Base-by-base conservation (phyloP, 495 filamentous ascomycete genomes). In the Xylaria intraflava region DNA sequence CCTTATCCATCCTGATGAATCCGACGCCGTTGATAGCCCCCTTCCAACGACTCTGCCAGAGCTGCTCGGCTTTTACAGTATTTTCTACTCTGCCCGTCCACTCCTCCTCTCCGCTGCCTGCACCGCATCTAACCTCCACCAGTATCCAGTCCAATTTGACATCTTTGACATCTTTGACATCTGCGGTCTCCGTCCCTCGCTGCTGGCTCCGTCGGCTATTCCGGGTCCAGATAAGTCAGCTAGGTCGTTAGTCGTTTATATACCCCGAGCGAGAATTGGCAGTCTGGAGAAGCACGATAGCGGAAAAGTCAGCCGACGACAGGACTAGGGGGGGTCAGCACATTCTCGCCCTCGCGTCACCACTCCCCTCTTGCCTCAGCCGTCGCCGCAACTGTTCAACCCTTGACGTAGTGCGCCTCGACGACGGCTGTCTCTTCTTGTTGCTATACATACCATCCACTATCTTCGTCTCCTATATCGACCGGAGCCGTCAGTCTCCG, bases 391-490 rank as follows among this genome's bases (percentile, higher is more conserved):
- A 38, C 17, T 19, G n/a, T 3, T 38, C 35, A 23, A 46, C 30
- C 6, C 19, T 16, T 1, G 7, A 36, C 19, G 8, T 26, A 36
- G 41, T 46, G 51, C 51, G 51, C 42, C 39, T 29, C 31, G 51
- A 54, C 51, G 36, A 48, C 44, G 22, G 38, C 19, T 17, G 23
- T 17, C 27, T 33, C 44, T 48, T 8, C 10, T 31, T 19, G 51
- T 58, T 56, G 56, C 50, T 27, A 52, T 56, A 51, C 58, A 50
- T 53, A 51, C 51, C 45, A 50, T 54, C 53, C 49, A 49, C 39
- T 41, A 20, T 35, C 35, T 40, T 1, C 9, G 41, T 38, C 17
- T 26, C 17, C 43, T 42, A 16, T 27, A 49, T 52, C 56, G 54
- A 46, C 27, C 46, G 52, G 51, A 47, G 19, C 38, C 36, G 52